phyloP scores from a whole-genome alignment of 2,329 filamentous ascomycete species.

The Colletotrichum karsti region DNA sequence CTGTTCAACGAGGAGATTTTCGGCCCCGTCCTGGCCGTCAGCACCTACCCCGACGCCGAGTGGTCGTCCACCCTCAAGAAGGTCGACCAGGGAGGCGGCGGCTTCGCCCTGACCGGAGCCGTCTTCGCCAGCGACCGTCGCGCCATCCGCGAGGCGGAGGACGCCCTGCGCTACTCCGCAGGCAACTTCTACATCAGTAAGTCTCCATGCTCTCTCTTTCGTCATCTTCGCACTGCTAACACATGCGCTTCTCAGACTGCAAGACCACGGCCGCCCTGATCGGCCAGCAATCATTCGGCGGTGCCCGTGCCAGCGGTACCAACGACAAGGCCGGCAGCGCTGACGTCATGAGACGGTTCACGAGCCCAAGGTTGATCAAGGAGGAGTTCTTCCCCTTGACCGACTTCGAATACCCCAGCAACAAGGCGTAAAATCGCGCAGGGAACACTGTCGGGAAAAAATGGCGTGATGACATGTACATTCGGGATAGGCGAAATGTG shows the following conservation, averaged over 20 bases:
- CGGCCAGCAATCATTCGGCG: slow-evolving; percentile 65
- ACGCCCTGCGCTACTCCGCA: slow-evolving; percentile 59
- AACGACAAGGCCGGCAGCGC: slow-evolving; percentile 66
- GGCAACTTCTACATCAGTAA: slow-evolving; percentile 65
- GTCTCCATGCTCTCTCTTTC: not conserved
- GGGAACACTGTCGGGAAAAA: not conserved
- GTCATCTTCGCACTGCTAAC: not conserved
- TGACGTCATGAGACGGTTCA: slow-evolving; percentile 58
- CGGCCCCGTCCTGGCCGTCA: slow-evolving; percentile 52
- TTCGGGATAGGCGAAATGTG: not conserved
- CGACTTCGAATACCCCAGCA: slow-evolving; percentile 58
- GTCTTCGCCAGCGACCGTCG: slow-evolving; percentile 58
- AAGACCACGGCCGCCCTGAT: slow-evolving; percentile 66
- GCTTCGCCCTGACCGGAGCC: slow-evolving; percentile 56
- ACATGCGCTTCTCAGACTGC: slow-evolving; percentile 42
- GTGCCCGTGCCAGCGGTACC: slow-evolving; percentile 60
- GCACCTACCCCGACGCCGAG: slow-evolving; percentile 51
- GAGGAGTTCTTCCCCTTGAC: slow-evolving; percentile 47
- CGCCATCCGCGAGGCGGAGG: slow-evolving; percentile 58
- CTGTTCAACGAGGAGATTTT: slow-evolving; percentile 57
- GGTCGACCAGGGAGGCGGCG: slow-evolving; percentile 51
- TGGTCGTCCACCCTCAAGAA: slow-evolving; percentile 44
- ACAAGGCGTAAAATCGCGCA: slow-evolving; percentile 37
- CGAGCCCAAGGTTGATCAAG: slow-evolving; percentile 61
- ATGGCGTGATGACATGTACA: not conserved